Base-by-base conservation (phyloP, 208 protist species). In the Jaenimonas drosophilae region DNA sequence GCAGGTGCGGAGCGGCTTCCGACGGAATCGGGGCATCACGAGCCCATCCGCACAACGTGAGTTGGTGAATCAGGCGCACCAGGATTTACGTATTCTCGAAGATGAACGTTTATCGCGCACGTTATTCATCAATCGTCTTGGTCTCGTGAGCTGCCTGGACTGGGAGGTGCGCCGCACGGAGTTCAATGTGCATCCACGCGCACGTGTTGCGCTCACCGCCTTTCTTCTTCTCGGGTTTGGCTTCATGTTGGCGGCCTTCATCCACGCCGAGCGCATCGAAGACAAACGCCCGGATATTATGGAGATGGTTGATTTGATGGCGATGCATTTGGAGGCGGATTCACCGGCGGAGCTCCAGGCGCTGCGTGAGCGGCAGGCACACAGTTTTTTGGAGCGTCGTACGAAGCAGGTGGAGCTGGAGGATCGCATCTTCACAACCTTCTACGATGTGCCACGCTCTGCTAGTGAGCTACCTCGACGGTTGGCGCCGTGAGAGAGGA, bases 121-220 rank as follows among this genome's bases (percentile, higher is more conserved):
- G 4, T 46, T 92, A 29, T 92, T 82, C 65, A 92, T 92, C 34
- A 92, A 92, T 47, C 68, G 77, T n/a, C 61, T 92, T 2, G 83
- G 83, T 2, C 58, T 88, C n/a, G 83, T 92, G 7, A 87, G 78
- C 0, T 92, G 83, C 33, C 67, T 92, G n/a, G 83, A 92, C 51
- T 92, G 79, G 79, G 79, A 92, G 41, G 76, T 88, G 27, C 76
- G 79, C 6, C 76, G 83, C 26, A 92, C 79, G 0, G 79, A 92
- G 69, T 92, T 87, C 57, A 84, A 92, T 58, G 86, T 88, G 41
- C 61, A 50, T 4, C 76, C 78, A 7, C 65, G 80, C 45, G 72
- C 74, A 23, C 71, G 86, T 54, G 16, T 76, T 6, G 42, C 56
- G 6, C 59, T 56, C 2, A 57, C 70, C 39, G 51, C 82, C 7